Conservation (phyloP, 805 yeast species). For the Candida vartiovaarae region DNA sequence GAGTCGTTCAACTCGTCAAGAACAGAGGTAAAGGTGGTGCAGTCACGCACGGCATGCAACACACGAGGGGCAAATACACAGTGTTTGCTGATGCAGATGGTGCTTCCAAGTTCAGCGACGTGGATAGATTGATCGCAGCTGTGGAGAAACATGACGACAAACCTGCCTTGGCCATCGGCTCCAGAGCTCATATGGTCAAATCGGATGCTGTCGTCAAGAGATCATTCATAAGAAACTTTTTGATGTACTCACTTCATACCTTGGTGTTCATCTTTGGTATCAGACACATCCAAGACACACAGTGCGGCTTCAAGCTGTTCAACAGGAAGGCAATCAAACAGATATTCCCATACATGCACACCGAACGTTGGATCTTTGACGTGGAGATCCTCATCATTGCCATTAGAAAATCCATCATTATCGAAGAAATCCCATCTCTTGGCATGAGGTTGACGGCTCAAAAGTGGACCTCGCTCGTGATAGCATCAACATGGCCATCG, state of each 20-base stretch:
- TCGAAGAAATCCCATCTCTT: constrained; percentile 79
- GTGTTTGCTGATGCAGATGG: constrained; percentile 98
- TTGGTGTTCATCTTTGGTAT: constrained; percentile 87
- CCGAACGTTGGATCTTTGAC: constrained; percentile 98
- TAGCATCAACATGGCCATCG: constrained; percentile 88
- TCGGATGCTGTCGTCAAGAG: constrained; percentile 97
- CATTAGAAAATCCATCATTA: constrained; percentile 54
- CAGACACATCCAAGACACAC: constrained; percentile 82
- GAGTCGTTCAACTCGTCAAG: constrained; percentile 60
- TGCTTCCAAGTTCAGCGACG: constrained; percentile 76
- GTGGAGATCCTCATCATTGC: constrained; percentile 87
- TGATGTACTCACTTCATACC: constrained; percentile 89
- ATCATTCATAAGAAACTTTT: constrained; percentile 76
- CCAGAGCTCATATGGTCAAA: constrained; percentile 93
- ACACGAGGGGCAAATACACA: constrained; percentile 61
- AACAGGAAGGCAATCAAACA: constrained; percentile 54
- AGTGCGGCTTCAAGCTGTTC: constrained; percentile 94
- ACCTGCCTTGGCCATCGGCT: constrained; percentile 75
- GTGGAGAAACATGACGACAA: constrained; percentile 25
- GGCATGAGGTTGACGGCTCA: constrained; percentile 97
- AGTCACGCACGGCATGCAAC: constrained; percentile 84
- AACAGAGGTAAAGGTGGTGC: constrained; percentile 98
- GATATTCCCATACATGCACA: constrained; percentile 88
- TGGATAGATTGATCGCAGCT: constrained; percentile 40
- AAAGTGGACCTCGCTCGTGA: constrained; percentile 90